Evolutionary conservation across 129 eudicot genomes (phyloP), one percentile per base, ranked within the genome.

Genomic region (Oenanthe sinensis): DNA sequence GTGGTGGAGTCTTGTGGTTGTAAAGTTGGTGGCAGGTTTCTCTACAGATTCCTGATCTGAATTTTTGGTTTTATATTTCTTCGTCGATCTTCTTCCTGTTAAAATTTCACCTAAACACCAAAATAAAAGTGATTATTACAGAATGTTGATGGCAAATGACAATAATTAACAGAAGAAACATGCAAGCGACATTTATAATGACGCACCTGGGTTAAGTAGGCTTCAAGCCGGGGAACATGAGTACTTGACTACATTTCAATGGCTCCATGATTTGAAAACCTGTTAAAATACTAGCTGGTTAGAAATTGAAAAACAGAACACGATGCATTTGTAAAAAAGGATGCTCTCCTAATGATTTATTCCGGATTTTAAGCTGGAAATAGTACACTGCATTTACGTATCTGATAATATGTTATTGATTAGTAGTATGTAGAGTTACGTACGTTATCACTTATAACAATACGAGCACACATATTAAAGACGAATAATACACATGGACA

Each of bases 211-310:
- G 54, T 82, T 82, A 70, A 52, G 80, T 71, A 82, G 78, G 88
- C 77, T 83, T 75, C 76, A 75, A 37, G 77, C 20, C 17, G n/a
- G 55, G 58, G 42, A 71, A 65, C 40, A 60, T 9, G 12, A 44
- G 30, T 55, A 7, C 65, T 22, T 22, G 68, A 24, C 91, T 91
- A 89, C 95, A 91, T 89, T 85, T 92, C 95, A 43, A 91, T 88
- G 85, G 97, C 88, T 73, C 91, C 97, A 50, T 89, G 97, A 75
- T 88, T 87, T 3, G 97, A 77, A 83, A 88, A 86, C 88, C 91
- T 89, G 80, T 43, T 79, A 28, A 50, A 71, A 36, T 33, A 68
- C 0, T 40, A 71, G 75, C 6, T 49, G 55, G 45, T 71, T 28
- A 71, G 33, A 8, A 8, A 60, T 10, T 24, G 9, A 19, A 12